Conservation (phyloP, 768 basidiomycete species). For the Leccinum obscurum region DNA sequence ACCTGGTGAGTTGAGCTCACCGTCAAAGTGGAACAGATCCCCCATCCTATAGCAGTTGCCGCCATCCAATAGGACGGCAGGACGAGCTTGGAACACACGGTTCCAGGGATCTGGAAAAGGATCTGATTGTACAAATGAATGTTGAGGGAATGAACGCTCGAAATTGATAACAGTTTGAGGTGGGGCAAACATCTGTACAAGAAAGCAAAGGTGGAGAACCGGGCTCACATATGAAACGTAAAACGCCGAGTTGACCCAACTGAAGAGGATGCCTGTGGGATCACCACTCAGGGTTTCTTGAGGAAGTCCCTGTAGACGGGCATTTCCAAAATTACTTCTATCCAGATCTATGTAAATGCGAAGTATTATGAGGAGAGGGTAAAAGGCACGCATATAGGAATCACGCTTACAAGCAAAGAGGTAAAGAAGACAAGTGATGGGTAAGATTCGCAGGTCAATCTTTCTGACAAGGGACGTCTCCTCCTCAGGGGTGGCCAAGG, state of each 20-base stretch:
- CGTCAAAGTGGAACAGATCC: conserved; percentile 71
- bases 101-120: conserved; percentile 67
- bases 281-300: conserved; percentile 67
- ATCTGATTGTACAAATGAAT: conserved; percentile 48
- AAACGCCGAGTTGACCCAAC: conserved; percentile 77
- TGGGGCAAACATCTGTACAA: background rate
- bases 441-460: conserved; percentile 37
- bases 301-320: conserved; percentile 71
- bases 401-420: conserved; percentile 66
- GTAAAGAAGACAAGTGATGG: conserved; percentile 69
- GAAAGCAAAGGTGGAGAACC: background rate
- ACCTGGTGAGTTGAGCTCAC: conserved; percentile 62
- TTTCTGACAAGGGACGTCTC: conserved; percentile 40
- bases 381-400: background rate
- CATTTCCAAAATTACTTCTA: conserved; percentile 77
- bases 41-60: conserved; percentile 68
- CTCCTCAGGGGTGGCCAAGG: conserved; percentile 32
- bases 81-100: conserved; percentile 63
- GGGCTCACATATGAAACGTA: conserved; percentile 71
- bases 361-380: background rate
- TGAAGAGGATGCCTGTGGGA: conserved; percentile 61
- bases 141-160: background rate
- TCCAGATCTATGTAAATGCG: conserved; percentile 47
- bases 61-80: conserved; percentile 71
- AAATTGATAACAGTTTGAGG: conserved; percentile 19